Conservation (phyloP, 2,329 filamentous ascomycete genomes). For the Didymella sp. region DNA sequence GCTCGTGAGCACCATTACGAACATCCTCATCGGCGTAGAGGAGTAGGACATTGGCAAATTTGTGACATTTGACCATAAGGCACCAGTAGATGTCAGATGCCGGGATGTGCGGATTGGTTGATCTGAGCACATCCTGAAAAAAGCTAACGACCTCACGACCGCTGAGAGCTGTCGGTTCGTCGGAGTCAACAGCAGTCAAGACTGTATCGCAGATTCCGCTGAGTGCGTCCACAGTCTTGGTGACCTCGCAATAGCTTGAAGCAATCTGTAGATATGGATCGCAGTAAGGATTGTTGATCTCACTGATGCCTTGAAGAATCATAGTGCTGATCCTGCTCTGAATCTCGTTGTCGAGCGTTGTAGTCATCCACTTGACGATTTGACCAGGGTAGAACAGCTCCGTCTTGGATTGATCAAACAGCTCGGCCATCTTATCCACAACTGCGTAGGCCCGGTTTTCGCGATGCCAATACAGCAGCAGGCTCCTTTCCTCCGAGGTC, state of each 20-base stretch:
- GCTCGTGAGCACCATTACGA: slow-evolving; percentile 29
- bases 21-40: slow-evolving; percentile 40
- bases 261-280: slow-evolving; percentile 45
- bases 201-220: slow-evolving; percentile 31
- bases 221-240: slow-evolving; percentile 23
- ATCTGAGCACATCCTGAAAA: slow-evolving; percentile 19
- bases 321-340: slow-evolving; percentile 33
- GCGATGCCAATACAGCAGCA: slow-evolving; percentile 40
- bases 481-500: slow-evolving; percentile 28
- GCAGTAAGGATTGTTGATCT: slow-evolving; percentile 33
- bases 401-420: slow-evolving; percentile 40
- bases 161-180: slow-evolving; percentile 28
- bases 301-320: slow-evolving; percentile 39
- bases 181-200: slow-evolving; percentile 23
- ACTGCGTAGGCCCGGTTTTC: slow-evolving; percentile 39
- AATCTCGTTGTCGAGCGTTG: slow-evolving; percentile 23
- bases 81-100: slow-evolving; percentile 29
- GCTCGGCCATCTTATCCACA: slow-evolving; percentile 47
- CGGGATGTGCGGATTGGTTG: neutral
- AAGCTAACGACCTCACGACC: slow-evolving; percentile 40
- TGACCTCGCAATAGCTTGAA: slow-evolving; percentile 40
- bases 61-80: slow-evolving; percentile 26
- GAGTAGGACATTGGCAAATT: slow-evolving; percentile 36
- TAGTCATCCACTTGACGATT: slow-evolving; percentile 43
- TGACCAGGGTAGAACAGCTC: slow-evolving; percentile 46